These are phyloP conservation scores for Coemansia sp. DNA, from an alignment of 371 early-diverging fungal genomes.

Conservation along the genomic window DNA sequence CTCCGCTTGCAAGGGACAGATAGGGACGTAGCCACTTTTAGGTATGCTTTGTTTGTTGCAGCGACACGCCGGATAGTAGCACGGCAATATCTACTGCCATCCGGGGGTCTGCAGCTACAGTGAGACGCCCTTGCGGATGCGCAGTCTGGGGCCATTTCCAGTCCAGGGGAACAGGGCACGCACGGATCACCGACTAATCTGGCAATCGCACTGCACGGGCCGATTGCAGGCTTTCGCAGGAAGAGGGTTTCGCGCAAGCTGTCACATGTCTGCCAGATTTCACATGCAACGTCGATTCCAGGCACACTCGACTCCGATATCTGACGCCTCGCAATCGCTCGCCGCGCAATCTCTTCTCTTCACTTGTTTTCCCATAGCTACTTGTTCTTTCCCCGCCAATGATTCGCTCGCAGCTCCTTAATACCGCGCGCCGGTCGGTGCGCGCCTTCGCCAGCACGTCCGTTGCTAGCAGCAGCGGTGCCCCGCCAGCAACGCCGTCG, in stretches of 20 bases:
- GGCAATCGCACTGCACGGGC: too few relatives aligned
- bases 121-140: too few relatives aligned
- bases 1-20: too few relatives aligned
- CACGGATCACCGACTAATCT: too few relatives aligned
- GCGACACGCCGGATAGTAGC: too few relatives aligned
- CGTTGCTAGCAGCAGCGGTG: constrained; percentile 8
- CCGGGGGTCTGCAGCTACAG: too few relatives aligned
- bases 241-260: background rate
- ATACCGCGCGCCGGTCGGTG: constrained; percentile 23
- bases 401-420: constrained; percentile 27
- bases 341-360: background rate
- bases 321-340: background rate
- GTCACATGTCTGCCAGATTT: constrained; percentile 6
- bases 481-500: constrained; percentile 4
- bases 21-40: constrained; percentile 1
- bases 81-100: too few relatives aligned
- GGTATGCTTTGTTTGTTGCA: background rate
- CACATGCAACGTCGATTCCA: background rate
- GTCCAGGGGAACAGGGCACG: too few relatives aligned
- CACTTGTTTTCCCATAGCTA: background rate
- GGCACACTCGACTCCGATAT: background rate
- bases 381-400: constrained; percentile 8
- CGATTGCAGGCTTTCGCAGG: background rate
- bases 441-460: constrained; percentile 39
- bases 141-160: too few relatives aligned